Base-by-base conservation (phyloP, 345 rosid genomes). In the Gossypium bickii region DNA sequence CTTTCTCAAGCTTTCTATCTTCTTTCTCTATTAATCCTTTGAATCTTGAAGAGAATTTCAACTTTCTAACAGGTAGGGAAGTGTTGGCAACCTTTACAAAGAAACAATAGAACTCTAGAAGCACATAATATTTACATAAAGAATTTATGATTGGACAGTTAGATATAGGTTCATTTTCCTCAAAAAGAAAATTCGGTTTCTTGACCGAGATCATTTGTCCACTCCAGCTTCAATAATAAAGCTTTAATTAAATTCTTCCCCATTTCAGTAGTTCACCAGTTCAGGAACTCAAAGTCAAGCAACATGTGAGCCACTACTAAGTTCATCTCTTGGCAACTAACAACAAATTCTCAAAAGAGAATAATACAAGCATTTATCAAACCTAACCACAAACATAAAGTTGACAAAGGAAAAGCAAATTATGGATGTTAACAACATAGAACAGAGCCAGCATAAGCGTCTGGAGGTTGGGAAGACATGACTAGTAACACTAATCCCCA, bases 281-380 rank as follows among this genome's bases (percentile, higher is more conserved):
- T 41, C 68, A 38, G 68, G 12, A 64, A 41, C 47, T 64, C 16
- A 41, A n/a, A 41, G 16, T 64, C 68, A 64, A 64, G 68, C 49
- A 41, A 64, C 49, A 41, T 64, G 68, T 2, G 4, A 41, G 49
- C 3, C n/a, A 18, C 24, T 64, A n/a, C 27, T 4, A 41, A 41
- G 69, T 43, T 65, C 27, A 65, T 43, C 69, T 20, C 49, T 65
- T 41, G 16, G 12, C 69, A 65, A 65, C 49, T 2, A 43, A 43
- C 29, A 0, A 27, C 27, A 44, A n/a, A 43, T 18, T 43, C 6
- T 65, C 52, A 12, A 18, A 44, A 1, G 17, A 44, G 52, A 65
- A 65, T 44, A 18, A 4, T 12, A 18, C 48, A n/a, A 65, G 69
- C 51, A 65, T 18, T 44, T 44, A 43, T 20, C 52, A 65, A 18